phyloP scores from a whole-genome alignment of 2,329 filamentous ascomycete genomes.

The Monilinia vaccinii-corymbosi region DNA sequence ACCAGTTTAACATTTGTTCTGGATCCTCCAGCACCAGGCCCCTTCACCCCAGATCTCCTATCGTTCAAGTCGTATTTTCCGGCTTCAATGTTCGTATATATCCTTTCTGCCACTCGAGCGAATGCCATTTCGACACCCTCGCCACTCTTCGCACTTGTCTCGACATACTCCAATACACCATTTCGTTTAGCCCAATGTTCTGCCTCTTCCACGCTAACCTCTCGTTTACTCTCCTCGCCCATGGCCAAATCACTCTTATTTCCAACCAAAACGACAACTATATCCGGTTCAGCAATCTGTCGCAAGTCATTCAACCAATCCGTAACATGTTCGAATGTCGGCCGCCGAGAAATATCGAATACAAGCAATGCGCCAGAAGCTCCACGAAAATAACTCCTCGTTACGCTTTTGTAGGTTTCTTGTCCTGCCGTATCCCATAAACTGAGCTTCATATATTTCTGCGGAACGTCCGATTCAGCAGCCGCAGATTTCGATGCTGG shows the following conservation, averaged over 20 bases:
- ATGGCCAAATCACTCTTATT: constrained; percentile 82
- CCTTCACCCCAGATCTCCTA: constrained; percentile 83
- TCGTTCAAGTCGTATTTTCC: constrained; percentile 89
- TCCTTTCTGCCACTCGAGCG: constrained; percentile 84
- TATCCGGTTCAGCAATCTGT: constrained; percentile 91
- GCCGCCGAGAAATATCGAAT: constrained; percentile 82
- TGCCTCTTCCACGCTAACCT: constrained; percentile 76
- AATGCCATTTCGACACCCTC: constrained; percentile 92
- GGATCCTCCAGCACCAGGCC: constrained; percentile 43
- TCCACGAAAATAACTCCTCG: constrained; percentile 66
- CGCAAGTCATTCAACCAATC: constrained; percentile 91
- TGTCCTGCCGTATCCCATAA: constrained; percentile 96
- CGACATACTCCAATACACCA: constrained; percentile 84
- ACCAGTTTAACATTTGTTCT: constrained; percentile 37
- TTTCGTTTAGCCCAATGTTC: constrained; percentile 82
- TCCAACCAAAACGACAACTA: constrained; percentile 87
- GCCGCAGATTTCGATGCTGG: constrained; percentile 25
- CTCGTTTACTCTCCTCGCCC: constrained; percentile 52
- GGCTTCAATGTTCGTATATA: constrained; percentile 93
- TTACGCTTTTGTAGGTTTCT: constrained; percentile 96
- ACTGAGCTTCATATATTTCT: constrained; percentile 84
- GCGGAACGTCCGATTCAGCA: constrained; percentile 48
- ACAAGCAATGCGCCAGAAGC: constrained; percentile 73
- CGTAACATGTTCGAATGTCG: constrained; percentile 80
- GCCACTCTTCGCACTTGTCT: constrained; percentile 92